Conservation (phyloP, 1,284 basidiomycete species). For the Malassezia pachydermatis region DNA sequence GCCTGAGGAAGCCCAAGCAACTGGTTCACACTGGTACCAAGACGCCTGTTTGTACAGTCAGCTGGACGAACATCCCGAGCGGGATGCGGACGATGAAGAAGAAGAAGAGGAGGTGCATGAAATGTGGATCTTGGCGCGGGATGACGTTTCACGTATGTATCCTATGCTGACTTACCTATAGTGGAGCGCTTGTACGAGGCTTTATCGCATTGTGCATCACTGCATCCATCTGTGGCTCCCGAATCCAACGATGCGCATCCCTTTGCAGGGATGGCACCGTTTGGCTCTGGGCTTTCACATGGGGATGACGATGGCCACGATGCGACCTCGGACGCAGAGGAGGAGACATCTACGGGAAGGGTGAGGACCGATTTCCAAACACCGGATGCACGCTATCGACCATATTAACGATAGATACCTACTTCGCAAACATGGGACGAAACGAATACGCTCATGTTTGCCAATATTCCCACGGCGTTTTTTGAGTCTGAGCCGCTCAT, state of each 20-base stretch:
- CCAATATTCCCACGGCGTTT: slow-evolving; percentile 35
- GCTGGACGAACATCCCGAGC: slow-evolving; percentile 31
- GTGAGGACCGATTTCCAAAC: slow-evolving; percentile 82
- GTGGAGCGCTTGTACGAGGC: slow-evolving; percentile 80
- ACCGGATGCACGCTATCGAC: slow-evolving; percentile 63
- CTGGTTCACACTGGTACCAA: not conserved
- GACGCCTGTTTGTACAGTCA: slow-evolving; percentile 43
- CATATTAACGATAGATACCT: slow-evolving; percentile 56
- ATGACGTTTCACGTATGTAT: slow-evolving; percentile 19
- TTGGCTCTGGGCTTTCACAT: slow-evolving; percentile 40
- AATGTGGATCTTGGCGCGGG: slow-evolving; percentile 31
- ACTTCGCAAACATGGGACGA: not conserved
- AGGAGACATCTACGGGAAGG: slow-evolving; percentile 66
- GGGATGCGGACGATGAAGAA: slow-evolving; percentile 22
- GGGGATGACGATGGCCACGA: slow-evolving; percentile 26
- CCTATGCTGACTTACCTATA: slow-evolving; percentile 43
- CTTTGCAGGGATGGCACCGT: slow-evolving; percentile 38
- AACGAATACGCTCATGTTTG: slow-evolving; percentile 39
- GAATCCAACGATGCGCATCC: slow-evolving; percentile 44
- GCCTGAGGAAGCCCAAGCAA: slow-evolving; percentile 20
- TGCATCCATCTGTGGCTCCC: slow-evolving; percentile 63
- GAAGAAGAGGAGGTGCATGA: slow-evolving; percentile 29
- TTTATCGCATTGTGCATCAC: slow-evolving; percentile 73
- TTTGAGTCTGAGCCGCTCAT: slow-evolving; percentile 23
- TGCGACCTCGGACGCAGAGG: slow-evolving; percentile 42